Percentiles rank a stretch among this genome's conserved stretches.
These are phyloP conservation scores for Echeveria elegans DNA, from an alignment of 164 flowering plant species.

Conservation along the genomic window DNA sequence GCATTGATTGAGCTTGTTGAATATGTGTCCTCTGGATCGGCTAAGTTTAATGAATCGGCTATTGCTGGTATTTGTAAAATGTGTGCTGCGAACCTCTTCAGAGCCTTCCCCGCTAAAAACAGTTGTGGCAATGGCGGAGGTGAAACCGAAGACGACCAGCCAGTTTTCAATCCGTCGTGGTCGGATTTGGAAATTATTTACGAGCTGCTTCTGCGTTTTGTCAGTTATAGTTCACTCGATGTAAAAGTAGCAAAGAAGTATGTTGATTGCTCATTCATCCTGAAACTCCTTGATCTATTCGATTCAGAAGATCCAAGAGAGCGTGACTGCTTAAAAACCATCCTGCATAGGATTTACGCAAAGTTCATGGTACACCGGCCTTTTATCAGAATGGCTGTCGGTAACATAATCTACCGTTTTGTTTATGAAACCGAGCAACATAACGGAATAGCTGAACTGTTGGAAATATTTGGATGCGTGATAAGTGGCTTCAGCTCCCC, in stretches of 20 bases:
- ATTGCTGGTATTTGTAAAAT: slow-evolving; percentile 42
- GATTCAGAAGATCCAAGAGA: slow-evolving; percentile 62
- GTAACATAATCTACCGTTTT: slow-evolving; percentile 47
- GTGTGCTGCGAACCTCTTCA: slow-evolving; percentile 44
- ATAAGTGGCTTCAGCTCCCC: slow-evolving; percentile 60
- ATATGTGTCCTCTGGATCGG: slow-evolving; percentile 42
- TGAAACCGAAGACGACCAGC: slow-evolving; percentile 23
- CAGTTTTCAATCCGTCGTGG: slow-evolving; percentile 54
- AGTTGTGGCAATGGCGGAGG: slow-evolving; percentile 8
- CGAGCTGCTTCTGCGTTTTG: slow-evolving; percentile 37
- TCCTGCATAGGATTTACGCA: slow-evolving; percentile 53
- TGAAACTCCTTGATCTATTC: slow-evolving; percentile 45
- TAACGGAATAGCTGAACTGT: slow-evolving; percentile 51
- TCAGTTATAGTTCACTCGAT: slow-evolving; percentile 33
- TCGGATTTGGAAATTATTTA: slow-evolving; percentile 48
- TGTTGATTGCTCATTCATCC: slow-evolving; percentile 40
- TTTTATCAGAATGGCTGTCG: slow-evolving; percentile 38
- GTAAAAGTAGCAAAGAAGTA: slow-evolving; percentile 41
- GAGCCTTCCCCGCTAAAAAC: slow-evolving; percentile 43
- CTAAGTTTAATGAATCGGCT: slow-evolving; percentile 42
- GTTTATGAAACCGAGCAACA: slow-evolving; percentile 50
- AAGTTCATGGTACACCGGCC: slow-evolving; percentile 62
- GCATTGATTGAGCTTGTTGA: slow-evolving; percentile 44
- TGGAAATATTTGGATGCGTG: slow-evolving; percentile 57
- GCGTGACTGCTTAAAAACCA: slow-evolving; percentile 50